Evolutionary conservation across 2,329 filamentous ascomycete species (phyloP), one percentile per base, ranked within the genome.

Genomic region (Fusarium cicatricum): DNA sequence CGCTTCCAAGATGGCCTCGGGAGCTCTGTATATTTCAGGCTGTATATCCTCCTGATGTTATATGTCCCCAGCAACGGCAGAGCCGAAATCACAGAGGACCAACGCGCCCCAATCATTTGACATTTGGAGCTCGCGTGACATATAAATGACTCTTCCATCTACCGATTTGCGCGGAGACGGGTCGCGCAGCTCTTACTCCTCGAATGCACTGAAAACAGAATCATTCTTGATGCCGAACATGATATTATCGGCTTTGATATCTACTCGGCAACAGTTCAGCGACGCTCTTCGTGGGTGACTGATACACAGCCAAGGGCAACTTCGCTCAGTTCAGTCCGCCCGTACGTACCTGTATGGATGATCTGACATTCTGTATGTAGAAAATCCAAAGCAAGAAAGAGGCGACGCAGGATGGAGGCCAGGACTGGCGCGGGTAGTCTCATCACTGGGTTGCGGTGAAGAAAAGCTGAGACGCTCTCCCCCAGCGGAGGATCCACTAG

Each of bases 1-100:
- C 3, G 62, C 70, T 62, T 73, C 62, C 1, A 84, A 52, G 5
- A 83, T 80, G 9, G 83, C 79, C 55, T 85, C 77, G 0, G 76
- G 76, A 2, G 74, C 70, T 39, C 78, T 63, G 61, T 80, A 80
- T 9, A 75, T 56, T 12, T 73, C 59, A 1, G 78, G 78, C 52
- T 80, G 77, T 2, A 77, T 62, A 34, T 76, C 71, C 7, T 74
- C 69, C 5, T 33, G 31, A 46, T 78, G 76, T 1, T 60, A 39
- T 7, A 11, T 8, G 11, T 72, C 72, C 5, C 77, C 76, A 0
- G 17, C 0, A 11, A 80, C 68, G 9, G 78, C 80, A 0, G 79
- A 78, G 11, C 80, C 80, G 58, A 84, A 80, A 58, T 84, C 81
- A 52, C 80, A 81, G 7, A 83, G 69, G 1, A 81, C 70, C 0